Base-by-base conservation (phyloP, 441 rosid species). In the Adansonia grandidieri region DNA sequence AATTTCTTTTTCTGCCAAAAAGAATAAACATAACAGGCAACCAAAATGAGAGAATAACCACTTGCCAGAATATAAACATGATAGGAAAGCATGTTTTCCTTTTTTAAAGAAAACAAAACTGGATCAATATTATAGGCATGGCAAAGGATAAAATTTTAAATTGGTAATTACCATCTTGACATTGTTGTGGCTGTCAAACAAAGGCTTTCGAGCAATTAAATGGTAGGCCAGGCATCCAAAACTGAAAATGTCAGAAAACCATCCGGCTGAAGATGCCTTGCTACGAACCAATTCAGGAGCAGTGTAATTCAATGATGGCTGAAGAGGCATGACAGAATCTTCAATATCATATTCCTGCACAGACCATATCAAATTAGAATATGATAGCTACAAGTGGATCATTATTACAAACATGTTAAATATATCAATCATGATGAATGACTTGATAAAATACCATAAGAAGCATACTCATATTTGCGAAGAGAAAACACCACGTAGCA, bases 311-410 rank as follows among this genome's bases (percentile, higher is more conserved):
- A 94, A 83, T 67, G 93, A 88, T 78, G 99, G 99, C 80, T 96
- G 98, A 74, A 96, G 91, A 20, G 98, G 98, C 83, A 96, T 81
- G 9, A 93, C 69, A 67, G 98, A 93, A 85, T 96, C 98, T 80
- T 94, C 99, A 74, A 88, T 92, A 87, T 96, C 99, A 84, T 96
- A 96, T 82, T 96, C 99, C 99, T 96, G 88, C 73, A 74, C 62
- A 76, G 62, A 54, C 70, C 73, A 83, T 32, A 80, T 20, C 40
- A 80, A 75, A 82, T 68, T 42, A 82, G 7, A 53, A 60, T 47
- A 67, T 22, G 42, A 67, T 32, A 73, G 48, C 68, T 77, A 77
- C 4, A 80, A 20, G 37, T 42, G 15, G 6, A 56, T 70, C 77
- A 73, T 71, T 20, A 68, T 14, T n/a, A 17, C 58, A 14, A 54